Base-by-base conservation (phyloP, 2,329 filamentous ascomycete genomes). In the Cryphonectria nitschkei region DNA sequence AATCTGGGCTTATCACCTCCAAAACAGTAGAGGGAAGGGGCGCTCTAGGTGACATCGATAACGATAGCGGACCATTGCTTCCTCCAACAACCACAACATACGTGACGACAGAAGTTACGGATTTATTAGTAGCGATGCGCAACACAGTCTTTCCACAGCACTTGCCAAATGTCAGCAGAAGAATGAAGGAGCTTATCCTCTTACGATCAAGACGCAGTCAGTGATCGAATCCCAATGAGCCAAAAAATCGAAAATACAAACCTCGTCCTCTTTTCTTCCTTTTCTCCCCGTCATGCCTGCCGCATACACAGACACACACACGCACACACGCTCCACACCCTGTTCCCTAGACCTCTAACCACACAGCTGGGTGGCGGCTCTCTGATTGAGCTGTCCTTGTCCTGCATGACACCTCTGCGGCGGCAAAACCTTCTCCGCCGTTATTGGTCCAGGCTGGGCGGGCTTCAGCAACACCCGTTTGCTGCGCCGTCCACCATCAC, bases 341-440 rank as follows among this genome's bases (percentile, higher is more conserved):
- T 39, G 37, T 39, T 39, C 37, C 29, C n/a, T 16, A 56, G 3
- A 56, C 29, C 52, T 56, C 26, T 14, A 60, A 1, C 56, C 56
- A 32, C 14, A 32, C 13, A 32, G 32, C 58, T 29, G 9, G 22
- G 34, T 32, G 54, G 54, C 58, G 29, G 29, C 19, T 61, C 58
- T n/a, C 19, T 61, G 58, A 34, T 19, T 61, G 58, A 61, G 19
- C 58, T 61, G 58, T 39, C 58, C 19, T 32, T 26, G 29, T 58
- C 54, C 54, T 58, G 54, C 54, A 58, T 58, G 54, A 32, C 54
- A 32, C 54, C 54, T 32, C 29, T 58, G 54, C 54, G 14, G 26
- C 26, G 26, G 26, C 32, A 34, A 22, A 19, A 32, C 54, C 32
- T 39, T 34, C 58, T 39, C 34, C 14, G 39, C 34, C 46, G 19